Conservation (phyloP, 179 eudicot genomes). For the Amaranthus tricolor region DNA sequence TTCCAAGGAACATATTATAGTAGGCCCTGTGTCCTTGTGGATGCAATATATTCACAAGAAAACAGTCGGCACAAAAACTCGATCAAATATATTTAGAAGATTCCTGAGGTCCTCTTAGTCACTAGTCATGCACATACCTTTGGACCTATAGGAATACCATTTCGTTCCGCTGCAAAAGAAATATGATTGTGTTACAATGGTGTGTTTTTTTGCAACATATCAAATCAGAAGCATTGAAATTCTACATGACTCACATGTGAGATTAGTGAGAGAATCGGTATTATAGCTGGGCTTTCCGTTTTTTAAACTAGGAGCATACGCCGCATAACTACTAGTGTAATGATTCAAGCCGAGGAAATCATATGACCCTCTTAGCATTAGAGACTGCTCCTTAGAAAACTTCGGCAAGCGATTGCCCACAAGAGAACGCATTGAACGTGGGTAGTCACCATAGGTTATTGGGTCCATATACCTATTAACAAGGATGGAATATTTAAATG, state of each 20-base stretch:
- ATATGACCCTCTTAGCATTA: conserved; percentile 44
- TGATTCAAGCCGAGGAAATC: conserved; percentile 62
- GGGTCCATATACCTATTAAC: conserved; percentile 43
- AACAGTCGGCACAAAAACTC: not conserved
- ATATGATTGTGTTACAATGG: not conserved
- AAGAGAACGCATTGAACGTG: conserved; percentile 34
- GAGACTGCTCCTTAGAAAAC: conserved; percentile 40
- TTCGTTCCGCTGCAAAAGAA: conserved; percentile 32
- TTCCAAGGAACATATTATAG: not conserved
- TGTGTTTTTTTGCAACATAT: conserved; percentile 9
- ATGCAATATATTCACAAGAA: too few species aligned
- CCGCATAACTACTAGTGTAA: conserved; percentile 48
- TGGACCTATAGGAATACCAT: conserved; percentile 47
- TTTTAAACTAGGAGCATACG: conserved; percentile 16
- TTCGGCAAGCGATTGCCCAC: conserved; percentile 41
- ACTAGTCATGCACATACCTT: conserved; percentile 18
- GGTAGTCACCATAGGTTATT: conserved; percentile 46
- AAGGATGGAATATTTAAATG: not conserved
- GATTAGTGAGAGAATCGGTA: conserved; percentile 31
- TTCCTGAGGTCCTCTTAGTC: not conserved
- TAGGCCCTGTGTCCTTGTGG: too few species aligned
- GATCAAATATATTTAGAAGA: not conserved
- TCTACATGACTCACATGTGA: conserved; percentile 35
- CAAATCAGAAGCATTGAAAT: conserved; percentile 7
- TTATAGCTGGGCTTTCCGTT: conserved; percentile 24